Evolutionary conservation across 768 basidiomycete species (phyloP).

Genomic region (Mycena floridula): DNA sequence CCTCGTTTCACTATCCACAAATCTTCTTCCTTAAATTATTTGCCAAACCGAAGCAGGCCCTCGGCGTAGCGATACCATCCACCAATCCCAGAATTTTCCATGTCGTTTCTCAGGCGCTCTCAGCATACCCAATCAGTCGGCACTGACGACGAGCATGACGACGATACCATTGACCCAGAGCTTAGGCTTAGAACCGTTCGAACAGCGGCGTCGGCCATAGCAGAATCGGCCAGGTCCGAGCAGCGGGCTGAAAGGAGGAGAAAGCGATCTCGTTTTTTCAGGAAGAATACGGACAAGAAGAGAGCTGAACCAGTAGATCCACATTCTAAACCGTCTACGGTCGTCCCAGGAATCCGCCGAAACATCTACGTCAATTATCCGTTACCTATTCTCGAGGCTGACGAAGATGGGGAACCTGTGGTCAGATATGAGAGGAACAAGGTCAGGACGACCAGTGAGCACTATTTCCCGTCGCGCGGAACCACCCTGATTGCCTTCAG

Average conservation of each 20-base stretch:
- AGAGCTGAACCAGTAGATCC: slow-evolving; percentile 24
- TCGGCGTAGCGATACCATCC: no score
- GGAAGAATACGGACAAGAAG: slow-evolving; percentile 50
- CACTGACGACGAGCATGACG: slow-evolving; percentile 57
- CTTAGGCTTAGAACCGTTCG: slow-evolving; percentile 87
- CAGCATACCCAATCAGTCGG: no score
- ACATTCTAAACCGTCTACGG: slow-evolving; percentile 26
- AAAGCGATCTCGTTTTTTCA: slow-evolving; percentile 58
- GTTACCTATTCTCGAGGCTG: slow-evolving; percentile 57
- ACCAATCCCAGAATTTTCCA: no score
- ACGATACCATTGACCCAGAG: slow-evolving; percentile 74
- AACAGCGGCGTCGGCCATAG: slow-evolving; percentile 87
- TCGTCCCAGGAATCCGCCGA: slow-evolving; percentile 49
- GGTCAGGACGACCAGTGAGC: slow-evolving; percentile 86
- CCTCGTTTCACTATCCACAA: no score
- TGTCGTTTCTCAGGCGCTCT: no score
- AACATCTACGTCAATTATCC: slow-evolving; percentile 80
- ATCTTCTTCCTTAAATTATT: no score
- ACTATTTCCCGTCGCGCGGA: no score
- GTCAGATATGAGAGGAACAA: slow-evolving; percentile 86
- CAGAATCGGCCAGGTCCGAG: slow-evolving; percentile 81
- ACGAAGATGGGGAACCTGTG: slow-evolving; percentile 68
- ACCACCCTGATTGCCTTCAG: slow-evolving; percentile 33
- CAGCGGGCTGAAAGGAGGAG: slow-evolving; percentile 53
- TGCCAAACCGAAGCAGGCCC: no score